These are phyloP conservation scores for Geum urbanum DNA, from an alignment of 306 rosid species.

Conservation along the genomic window DNA sequence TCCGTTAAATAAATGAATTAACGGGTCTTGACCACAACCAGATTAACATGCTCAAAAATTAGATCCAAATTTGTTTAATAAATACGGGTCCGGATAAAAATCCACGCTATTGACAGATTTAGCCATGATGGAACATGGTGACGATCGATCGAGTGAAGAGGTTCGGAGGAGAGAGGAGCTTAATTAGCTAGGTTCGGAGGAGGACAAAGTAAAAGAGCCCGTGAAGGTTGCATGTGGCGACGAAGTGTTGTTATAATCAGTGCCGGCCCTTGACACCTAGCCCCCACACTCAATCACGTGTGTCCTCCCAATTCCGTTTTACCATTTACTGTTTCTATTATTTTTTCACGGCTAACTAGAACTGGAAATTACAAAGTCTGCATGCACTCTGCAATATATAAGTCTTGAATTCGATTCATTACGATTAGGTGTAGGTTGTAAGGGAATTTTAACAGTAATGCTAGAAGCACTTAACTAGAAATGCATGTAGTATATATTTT, in stretches of 20 bases:
- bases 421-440: too few relatives aligned
- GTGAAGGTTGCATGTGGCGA: slow-evolving; percentile 98
- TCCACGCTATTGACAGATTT: too few relatives aligned
- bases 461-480: too few relatives aligned
- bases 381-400: too few relatives aligned
- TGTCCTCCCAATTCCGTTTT: slow-evolving; percentile 39
- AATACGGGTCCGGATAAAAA: too few relatives aligned
- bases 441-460: too few relatives aligned
- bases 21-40: too few relatives aligned
- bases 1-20: too few relatives aligned
- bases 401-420: too few relatives aligned
- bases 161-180: slow-evolving; percentile 28
- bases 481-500: too few relatives aligned
- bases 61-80: too few relatives aligned
- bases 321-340: slow-evolving; percentile 21
- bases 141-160: not conserved
- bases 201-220: slow-evolving; percentile 66
- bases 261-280: slow-evolving; percentile 64
- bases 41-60: too few relatives aligned
- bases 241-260: slow-evolving; percentile 80
- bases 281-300: slow-evolving; percentile 91
- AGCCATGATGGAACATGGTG: slow-evolving; percentile 21
- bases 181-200: slow-evolving; percentile 3
- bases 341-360: not conserved
- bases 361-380: not conserved